Evolutionary conservation across 208 protist genomes (phyloP).

Genomic region (Herpetomonas samuelpessoai): DNA sequence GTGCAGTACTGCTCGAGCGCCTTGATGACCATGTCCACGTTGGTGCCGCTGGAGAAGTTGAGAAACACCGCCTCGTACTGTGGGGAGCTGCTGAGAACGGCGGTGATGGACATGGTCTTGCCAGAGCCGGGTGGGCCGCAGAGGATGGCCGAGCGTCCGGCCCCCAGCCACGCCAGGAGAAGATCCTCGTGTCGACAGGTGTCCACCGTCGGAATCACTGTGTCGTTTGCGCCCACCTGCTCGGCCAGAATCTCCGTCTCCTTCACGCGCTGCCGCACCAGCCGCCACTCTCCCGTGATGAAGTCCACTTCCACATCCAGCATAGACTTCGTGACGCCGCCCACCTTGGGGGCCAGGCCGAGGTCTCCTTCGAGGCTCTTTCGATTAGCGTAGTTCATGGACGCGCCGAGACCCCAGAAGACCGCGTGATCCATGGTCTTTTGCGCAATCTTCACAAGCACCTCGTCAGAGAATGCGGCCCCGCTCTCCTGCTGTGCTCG

Average conservation of each 20-base stretch:
- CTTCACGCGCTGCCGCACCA: conserved; percentile 71
- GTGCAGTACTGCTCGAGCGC: conserved; percentile 98
- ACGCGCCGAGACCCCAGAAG: conserved; percentile 95
- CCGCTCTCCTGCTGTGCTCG: conserved; percentile 86
- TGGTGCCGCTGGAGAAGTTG: conserved; percentile 98
- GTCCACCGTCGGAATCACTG: conserved; percentile 98
- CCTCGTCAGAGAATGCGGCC: conserved; percentile 14
- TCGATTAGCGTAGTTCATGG: conserved; percentile 55
- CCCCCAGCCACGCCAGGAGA: conserved; percentile 93
- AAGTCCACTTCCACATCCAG: conserved; percentile 87
- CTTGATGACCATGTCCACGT: conserved; percentile 95
- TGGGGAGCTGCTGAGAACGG: conserved; percentile 86
- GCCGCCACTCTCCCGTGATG: conserved; percentile 73
- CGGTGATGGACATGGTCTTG: conserved; percentile 98
- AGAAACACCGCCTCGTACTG: conserved; percentile 96
- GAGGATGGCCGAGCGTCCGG: conserved; percentile 94
- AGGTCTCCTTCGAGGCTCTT: conserved; percentile 58
- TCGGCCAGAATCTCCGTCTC: conserved; percentile 88
- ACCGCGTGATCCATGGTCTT: conserved; percentile 92
- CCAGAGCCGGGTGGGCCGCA: conserved; percentile 98
- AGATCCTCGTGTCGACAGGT: conserved; percentile 97
- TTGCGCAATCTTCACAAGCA: conserved; percentile 46
- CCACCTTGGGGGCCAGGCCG: conserved; percentile 28
- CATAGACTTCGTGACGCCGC: conserved; percentile 37
- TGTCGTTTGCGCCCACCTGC: conserved; percentile 91